Base-by-base conservation (phyloP, 345 rosid genomes). In the Citrus medica region DNA sequence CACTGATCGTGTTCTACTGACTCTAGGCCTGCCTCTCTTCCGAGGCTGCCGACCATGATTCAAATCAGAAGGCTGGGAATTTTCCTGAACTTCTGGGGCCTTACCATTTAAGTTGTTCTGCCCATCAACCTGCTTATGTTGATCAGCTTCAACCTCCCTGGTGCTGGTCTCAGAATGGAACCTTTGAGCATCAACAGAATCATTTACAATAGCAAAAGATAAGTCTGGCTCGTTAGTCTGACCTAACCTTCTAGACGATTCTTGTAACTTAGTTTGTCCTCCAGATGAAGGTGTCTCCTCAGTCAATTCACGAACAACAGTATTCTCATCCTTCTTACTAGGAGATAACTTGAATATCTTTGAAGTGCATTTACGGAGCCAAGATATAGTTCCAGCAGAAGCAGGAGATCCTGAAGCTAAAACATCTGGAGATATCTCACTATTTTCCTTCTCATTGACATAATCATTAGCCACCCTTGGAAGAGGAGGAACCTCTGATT, bases 301-400 rank as follows among this genome's bases (percentile, higher is more conserved):
- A 38, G 69, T 74, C 84, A 88, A 75, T 73, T 85, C 79, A 68
- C 76, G 79, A 60, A 80, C 66, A 74, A 81, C 85, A 87, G 84
- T 80, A 40, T 82, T 74, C 71, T 87, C 94, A 35, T 69, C 14
- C 83, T 64, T 86, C 86, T 91, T 92, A 37, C 84, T 80, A 1
- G 99, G 97, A 60, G 99, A 94, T 38, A 94, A 79, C 55, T 80
- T 90, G 10, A 94, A 88, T 76, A 96, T 87, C 84, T 87, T 93
- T 51, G 98, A 89, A 35, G 96, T 93, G 86, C 98, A 93, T 79
- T 89, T 89, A 71, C 89, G 90, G 74, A 96, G 86, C 97, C 97
- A 92, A 59, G 93, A 90, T 70, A 90, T 84, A 14, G 91, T 81
- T 75, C 90, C 93, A 87, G 81, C 79, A 65, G 96, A 79, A 72